Base-by-base conservation (phyloP, 768 basidiomycete species). In the Auricularia heimuer region DNA sequence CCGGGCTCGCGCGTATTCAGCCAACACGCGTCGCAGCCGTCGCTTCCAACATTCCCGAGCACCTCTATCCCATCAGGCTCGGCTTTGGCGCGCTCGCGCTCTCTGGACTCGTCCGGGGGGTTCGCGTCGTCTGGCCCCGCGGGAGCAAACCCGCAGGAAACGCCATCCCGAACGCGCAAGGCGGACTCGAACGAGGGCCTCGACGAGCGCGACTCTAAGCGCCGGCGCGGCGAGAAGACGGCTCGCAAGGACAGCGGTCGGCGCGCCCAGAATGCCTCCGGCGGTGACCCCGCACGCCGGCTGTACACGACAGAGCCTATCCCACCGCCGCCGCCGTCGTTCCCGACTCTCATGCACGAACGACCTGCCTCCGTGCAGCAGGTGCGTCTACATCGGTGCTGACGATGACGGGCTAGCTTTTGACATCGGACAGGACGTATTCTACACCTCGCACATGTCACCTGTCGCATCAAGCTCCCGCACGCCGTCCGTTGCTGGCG, bases 121-220 rank as follows among this genome's bases (percentile, higher is more conserved):
- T 24, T 33, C 29, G 34, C 56, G 56, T 21, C 14, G 54, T 51
- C 56, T 34, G 29, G 7, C 24, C 2, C 56, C 21, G 29, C 56
- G 29, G 16, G 34, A 29, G 4, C 56, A n/a, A 12, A 18, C 29
- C 56, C 56, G 29, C 56, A 60, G 11, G 29, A 60, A 29, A 60
- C 56, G 14, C 56, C 56, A 18, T 29, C 24, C 10, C 21, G 56
- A 4, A 60, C 56, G 29, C 56, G 56, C 56, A 60, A 60, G 56
- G 34, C 29, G 16, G 56, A 60, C 34, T 7, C 24, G 11, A 24
- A 33, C 56, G 29, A n/a, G 24, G 6, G 24, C 29, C n/a, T 54
- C n/a, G 54, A 54, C 24, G 56, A 60, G 56, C 56, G 56, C 56
- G 29, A 29, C 56, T 60, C 56, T 6, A 60, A 60, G 24, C 56